A percentile compares a stretch with the other conserved stretches of the same genome.
Evolutionary conservation across 495 filamentous ascomycete genomes (phyloP).

Genomic region (Ascodesmis nigricans): DNA sequence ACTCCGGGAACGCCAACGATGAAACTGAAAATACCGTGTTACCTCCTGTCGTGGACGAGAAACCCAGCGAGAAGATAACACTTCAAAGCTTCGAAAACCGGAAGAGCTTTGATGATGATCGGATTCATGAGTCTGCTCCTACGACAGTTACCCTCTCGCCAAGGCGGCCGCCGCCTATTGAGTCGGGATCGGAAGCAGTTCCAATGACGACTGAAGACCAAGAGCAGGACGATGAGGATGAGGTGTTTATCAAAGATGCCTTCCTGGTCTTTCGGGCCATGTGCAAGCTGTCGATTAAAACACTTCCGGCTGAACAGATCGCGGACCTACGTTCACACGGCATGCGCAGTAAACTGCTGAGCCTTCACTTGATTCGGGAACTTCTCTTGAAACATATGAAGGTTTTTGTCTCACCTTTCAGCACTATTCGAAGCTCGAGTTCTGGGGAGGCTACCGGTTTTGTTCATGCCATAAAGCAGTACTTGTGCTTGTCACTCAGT

Average conservation of each 20-base stretch:
- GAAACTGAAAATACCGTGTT: slow-evolving; percentile 30
- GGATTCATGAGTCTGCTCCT: slow-evolving; percentile 68
- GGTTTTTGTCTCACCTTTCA: slow-evolving; percentile 70
- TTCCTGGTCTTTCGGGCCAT: slow-evolving; percentile 94
- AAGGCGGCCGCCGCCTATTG: slow-evolving; percentile 31
- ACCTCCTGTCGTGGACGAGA: slow-evolving; percentile 18
- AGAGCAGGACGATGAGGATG: slow-evolving; percentile 64
- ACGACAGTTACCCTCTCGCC: slow-evolving; percentile 69
- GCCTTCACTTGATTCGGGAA: slow-evolving; percentile 80
- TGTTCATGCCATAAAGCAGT: slow-evolving; percentile 87
- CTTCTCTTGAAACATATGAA: slow-evolving; percentile 74
- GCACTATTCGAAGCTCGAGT: slow-evolving; percentile 71
- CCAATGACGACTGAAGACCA: slow-evolving; percentile 31
- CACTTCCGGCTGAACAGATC: slow-evolving; percentile 68
- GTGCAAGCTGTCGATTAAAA: slow-evolving; percentile 89
- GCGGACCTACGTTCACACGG: slow-evolving; percentile 80
- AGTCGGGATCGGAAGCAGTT: slow-evolving; percentile 27
- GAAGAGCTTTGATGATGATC: slow-evolving; percentile 81
- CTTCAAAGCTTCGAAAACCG: slow-evolving; percentile 86
- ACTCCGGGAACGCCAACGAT: slow-evolving; percentile 13
- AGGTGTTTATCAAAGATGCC: slow-evolving; percentile 87
- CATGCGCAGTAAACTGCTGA: slow-evolving; percentile 93
- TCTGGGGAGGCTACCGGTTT: slow-evolving; percentile 71
- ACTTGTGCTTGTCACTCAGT: slow-evolving; percentile 79
- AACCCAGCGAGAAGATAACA: slow-evolving; percentile 54